Percentiles rank a stretch among this genome's conserved stretches.
Conservation (phyloP, 495 filamentous ascomycete genomes). For the Xylaria acuta region DNA sequence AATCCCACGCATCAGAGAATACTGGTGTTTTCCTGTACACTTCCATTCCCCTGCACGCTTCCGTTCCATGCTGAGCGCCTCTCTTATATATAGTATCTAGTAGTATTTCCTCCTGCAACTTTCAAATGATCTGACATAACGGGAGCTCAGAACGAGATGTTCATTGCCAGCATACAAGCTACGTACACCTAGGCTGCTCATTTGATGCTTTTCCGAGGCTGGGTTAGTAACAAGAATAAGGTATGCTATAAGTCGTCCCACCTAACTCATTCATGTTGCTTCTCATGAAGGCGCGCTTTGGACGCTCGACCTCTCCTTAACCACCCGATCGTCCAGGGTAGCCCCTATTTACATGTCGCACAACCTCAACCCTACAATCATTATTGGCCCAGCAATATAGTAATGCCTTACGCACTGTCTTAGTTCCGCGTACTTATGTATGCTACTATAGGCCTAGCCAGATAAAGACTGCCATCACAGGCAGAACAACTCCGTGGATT, state of each 20-base stretch:
- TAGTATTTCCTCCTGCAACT: background rate
- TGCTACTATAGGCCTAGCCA: too few species aligned
- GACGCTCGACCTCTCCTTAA: background rate
- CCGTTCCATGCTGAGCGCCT: background rate
- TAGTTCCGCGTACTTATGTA: too few species aligned
- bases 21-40: background rate
- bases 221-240: too few species aligned
- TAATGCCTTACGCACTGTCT: background rate
- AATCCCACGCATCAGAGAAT: background rate
- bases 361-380: background rate
- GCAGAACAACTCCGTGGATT: background rate
- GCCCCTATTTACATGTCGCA: too few species aligned
- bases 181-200: background rate
- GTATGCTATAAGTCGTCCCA: too few species aligned
- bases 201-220: too few species aligned
- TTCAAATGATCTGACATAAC: background rate
- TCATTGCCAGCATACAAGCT: background rate
- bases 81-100: background rate
- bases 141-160: background rate
- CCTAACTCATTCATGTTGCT: too few species aligned
- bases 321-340: background rate
- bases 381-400: background rate
- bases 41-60: background rate
- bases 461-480: background rate
- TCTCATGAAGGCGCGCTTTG: background rate